Percentiles rank a stretch among this genome's conserved stretches.
phyloP scores from a whole-genome alignment of 768 basidiomycete species.

The Phallus indusiatus region DNA sequence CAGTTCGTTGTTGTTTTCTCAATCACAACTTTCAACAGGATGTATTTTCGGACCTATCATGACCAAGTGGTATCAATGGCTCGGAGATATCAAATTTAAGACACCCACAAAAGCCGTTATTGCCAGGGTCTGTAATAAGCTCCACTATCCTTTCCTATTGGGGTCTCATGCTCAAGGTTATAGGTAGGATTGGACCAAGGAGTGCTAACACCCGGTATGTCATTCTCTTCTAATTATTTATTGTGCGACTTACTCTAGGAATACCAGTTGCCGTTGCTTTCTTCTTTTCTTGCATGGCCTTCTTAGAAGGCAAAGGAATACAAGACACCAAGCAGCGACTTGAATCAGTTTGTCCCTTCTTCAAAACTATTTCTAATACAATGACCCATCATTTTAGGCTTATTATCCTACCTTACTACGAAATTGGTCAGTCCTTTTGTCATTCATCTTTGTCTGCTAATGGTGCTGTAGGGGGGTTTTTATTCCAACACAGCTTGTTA shows the following conservation, averaged over 20 bases:
- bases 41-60: slow-evolving; percentile 72
- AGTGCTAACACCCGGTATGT: slow-evolving; percentile 57
- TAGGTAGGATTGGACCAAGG: slow-evolving; percentile 81
- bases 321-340: slow-evolving; percentile 42
- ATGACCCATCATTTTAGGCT: slow-evolving; percentile 31
- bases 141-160: slow-evolving; percentile 1
- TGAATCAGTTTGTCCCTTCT: slow-evolving; percentile 22
- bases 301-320: slow-evolving; percentile 64
- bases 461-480: slow-evolving; percentile 48
- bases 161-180: slow-evolving; percentile 7
- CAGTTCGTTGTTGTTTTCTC: neutral
- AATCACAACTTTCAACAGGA: slow-evolving; percentile 25
- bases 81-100: slow-evolving; percentile 62
- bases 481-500: slow-evolving; percentile 68
- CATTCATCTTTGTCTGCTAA: neutral
- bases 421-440: slow-evolving; percentile 47
- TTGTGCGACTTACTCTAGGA: slow-evolving; percentile 13
- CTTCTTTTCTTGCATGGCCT: slow-evolving; percentile 69
- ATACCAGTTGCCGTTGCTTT: slow-evolving; percentile 34
- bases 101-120: slow-evolving; percentile 48
- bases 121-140: slow-evolving; percentile 43
- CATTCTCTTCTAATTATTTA: slow-evolving; percentile 21
- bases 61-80: slow-evolving; percentile 71
- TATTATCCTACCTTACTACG: slow-evolving; percentile 67
- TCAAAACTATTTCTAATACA: neutral